Evolutionary conservation across 106 monocot species (phyloP), one percentile per base, ranked within the genome.

Genomic region (Amphibolis antarctica): DNA sequence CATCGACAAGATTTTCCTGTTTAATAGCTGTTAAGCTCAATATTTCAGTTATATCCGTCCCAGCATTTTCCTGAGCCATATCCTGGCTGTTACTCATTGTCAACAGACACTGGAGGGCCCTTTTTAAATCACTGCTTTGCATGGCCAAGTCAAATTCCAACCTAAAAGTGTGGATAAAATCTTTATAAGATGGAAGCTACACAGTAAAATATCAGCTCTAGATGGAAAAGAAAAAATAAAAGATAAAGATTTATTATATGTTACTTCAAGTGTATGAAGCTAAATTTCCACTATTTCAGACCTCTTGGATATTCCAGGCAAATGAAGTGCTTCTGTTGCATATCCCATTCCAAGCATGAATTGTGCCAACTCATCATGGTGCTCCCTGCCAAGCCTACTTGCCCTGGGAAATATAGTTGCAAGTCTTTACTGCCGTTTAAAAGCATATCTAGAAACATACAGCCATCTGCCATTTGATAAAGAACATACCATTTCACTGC

Each of bases 261-360:
- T 29, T 12, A 9, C 25, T 19, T 14, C 15, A 29, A 58, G 13
- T 15, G 26, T 13, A 28, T 28, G 58, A 61, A n/a, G 43, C 61
- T 43, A 20, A 18, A 26, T 44, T 43, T 67, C 67, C 12, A 53
- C 26, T 10, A 64, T 4, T 59, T 53, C 24, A 17, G 27, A 90
- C 90, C 96, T 90, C 76, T 96, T 96, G 20, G 96, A 96, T 76
- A 96, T 96, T 66, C 96, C 96, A 64, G 86, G 96, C 64, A 96
- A 76, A 82, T 96, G 96, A 84, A 96, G 96, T 72, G 96, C 96
- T 84, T 96, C 90, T 71, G 86, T 90, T 30, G 96, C 96, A 78
- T 96, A 96, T 58, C 96, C 96, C 90, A 96, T 86, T 45, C 96
- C 96, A 63, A 96, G 96, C 86, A 96, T 80, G 76, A 96, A 96